A percentile compares a stretch with the other conserved stretches of the same genome.
Conservation (phyloP, 2,329 filamentous ascomycete species). For the Didymella lethalis region DNA sequence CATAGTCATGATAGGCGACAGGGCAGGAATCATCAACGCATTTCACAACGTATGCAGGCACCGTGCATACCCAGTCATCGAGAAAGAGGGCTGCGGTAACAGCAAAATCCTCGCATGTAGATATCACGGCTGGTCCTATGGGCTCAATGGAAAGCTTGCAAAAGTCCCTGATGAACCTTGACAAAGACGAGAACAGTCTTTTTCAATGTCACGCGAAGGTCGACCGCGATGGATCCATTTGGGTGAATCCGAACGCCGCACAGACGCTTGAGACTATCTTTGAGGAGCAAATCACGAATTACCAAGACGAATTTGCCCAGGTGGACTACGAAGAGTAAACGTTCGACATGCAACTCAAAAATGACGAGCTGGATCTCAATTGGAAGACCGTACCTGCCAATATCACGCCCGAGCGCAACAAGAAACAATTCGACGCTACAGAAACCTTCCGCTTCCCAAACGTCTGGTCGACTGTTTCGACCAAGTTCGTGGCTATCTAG, state of each 20-base stretch:
- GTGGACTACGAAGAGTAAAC: slow-evolving; percentile 1
- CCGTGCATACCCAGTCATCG: slow-evolving; percentile 49
- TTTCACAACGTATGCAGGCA: slow-evolving; percentile 57
- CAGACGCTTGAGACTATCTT: slow-evolving; percentile 27
- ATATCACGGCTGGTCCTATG: slow-evolving; percentile 58
- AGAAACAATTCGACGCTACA: not conserved
- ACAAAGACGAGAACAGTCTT: slow-evolving; percentile 40
- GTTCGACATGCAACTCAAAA: slow-evolving; percentile 1
- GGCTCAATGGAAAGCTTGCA: slow-evolving; percentile 51
- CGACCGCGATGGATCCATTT: slow-evolving; percentile 43
- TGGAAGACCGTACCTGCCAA: slow-evolving; percentile 2
- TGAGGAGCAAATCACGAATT: slow-evolving; percentile 21
- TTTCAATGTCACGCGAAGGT: slow-evolving; percentile 41
- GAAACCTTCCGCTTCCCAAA: slow-evolving; percentile 1
- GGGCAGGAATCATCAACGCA: slow-evolving; percentile 31
- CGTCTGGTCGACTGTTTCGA: not conserved
- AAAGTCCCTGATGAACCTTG: slow-evolving; percentile 52
- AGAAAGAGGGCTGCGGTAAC: slow-evolving; percentile 41
- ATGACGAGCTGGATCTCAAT: not conserved
- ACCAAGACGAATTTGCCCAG: not conserved
- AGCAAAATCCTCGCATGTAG: slow-evolving; percentile 51
- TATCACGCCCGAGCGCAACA: not conserved
- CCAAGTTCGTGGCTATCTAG: slow-evolving; percentile 5
- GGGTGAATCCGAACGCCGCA: slow-evolving; percentile 42
- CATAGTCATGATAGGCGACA: slow-evolving; percentile 27